phyloP scores from a whole-genome alignment of 2,329 filamentous ascomycete genomes.

The Aspergillus alliaceus region DNA sequence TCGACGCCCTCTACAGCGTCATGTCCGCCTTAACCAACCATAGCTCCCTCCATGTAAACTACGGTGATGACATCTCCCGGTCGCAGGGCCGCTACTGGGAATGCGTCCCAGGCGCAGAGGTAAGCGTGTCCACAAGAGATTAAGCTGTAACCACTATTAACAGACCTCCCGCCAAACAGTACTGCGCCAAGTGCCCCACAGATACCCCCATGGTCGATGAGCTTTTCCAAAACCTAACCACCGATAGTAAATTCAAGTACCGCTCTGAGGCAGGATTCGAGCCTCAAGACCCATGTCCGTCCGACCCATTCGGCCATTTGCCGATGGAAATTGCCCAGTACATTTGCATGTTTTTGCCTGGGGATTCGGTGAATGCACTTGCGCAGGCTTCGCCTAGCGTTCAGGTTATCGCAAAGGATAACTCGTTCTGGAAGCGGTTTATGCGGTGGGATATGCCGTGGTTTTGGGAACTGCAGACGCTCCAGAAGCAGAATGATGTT shows the following conservation, averaged over 20 bases:
- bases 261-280: conserved; percentile 3
- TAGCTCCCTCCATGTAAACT: conserved; percentile 16
- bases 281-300: conserved; percentile 9
- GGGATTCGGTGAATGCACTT: conserved; percentile 16
- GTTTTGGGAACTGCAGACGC: conserved; percentile 17
- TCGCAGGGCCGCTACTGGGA: conserved; percentile 25
- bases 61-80: conserved; percentile 17
- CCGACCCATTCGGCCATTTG: conserved; percentile 16
- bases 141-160: background rate
- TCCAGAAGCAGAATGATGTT: conserved; percentile 8
- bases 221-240: conserved; percentile 7
- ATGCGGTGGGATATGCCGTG: conserved; percentile 22
- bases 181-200: conserved; percentile 17
- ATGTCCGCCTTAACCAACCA: conserved; percentile 16
- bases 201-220: conserved; percentile 9
- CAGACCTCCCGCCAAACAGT: conserved; percentile 6
- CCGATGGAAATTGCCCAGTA: conserved; percentile 18
- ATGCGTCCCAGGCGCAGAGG: conserved; percentile 21
- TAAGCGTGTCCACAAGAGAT: background rate
- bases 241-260: conserved; percentile 7
- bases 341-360: conserved; percentile 20
- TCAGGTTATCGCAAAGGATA: conserved; percentile 17
- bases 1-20: conserved; percentile 17
- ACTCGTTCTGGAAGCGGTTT: conserved; percentile 21
- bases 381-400: conserved; percentile 18